Evolutionary conservation across 805 yeast species (phyloP).

Genomic region (Zygotorulaspora chibaensis): DNA sequence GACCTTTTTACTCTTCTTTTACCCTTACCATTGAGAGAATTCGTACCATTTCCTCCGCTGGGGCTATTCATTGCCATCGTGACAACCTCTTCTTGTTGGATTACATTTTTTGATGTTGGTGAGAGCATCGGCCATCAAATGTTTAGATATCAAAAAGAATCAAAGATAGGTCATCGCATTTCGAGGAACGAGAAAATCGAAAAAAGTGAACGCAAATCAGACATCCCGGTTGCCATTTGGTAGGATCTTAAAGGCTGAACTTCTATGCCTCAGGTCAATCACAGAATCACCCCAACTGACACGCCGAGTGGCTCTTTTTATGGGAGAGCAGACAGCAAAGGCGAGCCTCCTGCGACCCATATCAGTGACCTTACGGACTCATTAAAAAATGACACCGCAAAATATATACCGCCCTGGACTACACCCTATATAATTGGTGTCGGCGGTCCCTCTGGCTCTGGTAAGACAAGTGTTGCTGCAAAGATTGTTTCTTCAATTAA

Average conservation of each 20-base stretch:
- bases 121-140: not conserved
- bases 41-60: not conserved
- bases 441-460: slow-evolving; percentile 85
- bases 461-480: slow-evolving; percentile 89
- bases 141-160: not conserved
- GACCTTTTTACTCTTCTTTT: slow-evolving; percentile 24
- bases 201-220: not conserved
- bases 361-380: not conserved
- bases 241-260: not conserved
- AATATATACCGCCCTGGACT: slow-evolving; percentile 80
- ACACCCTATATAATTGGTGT: slow-evolving; percentile 84
- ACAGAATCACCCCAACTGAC: slow-evolving; percentile 3
- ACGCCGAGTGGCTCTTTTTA: slow-evolving; percentile 3
- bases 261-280: slow-evolving; percentile 1
- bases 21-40: slow-evolving; percentile 18
- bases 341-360: not conserved
- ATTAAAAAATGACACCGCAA: not conserved
- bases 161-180: not conserved
- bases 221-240: not conserved
- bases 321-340: slow-evolving; percentile 1
- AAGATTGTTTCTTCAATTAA: slow-evolving; percentile 69
- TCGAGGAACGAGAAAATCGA: not conserved
- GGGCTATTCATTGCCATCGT: not conserved
- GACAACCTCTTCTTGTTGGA: not conserved
- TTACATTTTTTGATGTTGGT: not conserved